Evolutionary conservation across 2,329 filamentous ascomycete species (phyloP), one percentile per base, ranked within the genome.

Genomic region (Chaetomium olivaceum): DNA sequence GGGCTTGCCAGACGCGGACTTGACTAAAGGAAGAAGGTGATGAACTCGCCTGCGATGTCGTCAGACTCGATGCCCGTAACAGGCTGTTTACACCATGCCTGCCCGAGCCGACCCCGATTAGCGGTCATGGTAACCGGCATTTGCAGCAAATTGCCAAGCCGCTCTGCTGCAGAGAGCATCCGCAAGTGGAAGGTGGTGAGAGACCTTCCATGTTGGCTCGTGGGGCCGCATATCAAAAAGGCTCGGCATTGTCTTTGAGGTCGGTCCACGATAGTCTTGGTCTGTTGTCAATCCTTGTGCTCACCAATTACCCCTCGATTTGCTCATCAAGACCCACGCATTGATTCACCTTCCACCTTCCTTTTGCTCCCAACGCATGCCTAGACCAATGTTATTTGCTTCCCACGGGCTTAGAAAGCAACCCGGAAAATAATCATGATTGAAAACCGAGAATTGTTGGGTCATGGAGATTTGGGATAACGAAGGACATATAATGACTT

Each of bases 61-160:
- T 64, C 62, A 36, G 31, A 12, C 33, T 33, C 50, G 25, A 23
- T 55, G 48, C 52, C 48, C 25, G 52, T 60, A 48, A 60, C 50
- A 48, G 25, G 31, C 16, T 55, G 25, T 29, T 19, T 43, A 14
- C 7, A 19, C 48, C 51, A 43, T 31, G 23, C n/a, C 9, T 31
- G 19, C 7, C 7, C 19, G 16, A 31, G 8, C 46, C 16, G 21
- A 21, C 9, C 21, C 9, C 21, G 21, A 8, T 16, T n/a, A 58
- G 14, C 19, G 27, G 19, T 50, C 3, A 5, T 59, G 29, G 29
- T 31, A 48, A 27, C 36, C 25, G 29, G 27, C 50, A 48, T 46
- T 55, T 25, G 36, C n/a, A 12, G 16, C 46, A 61, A 27, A 64
- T n/a, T 61, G 62, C 62, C 62, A 60, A 60, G 62, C 36, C 19